phyloP scores from a whole-genome alignment of 805 yeast species.

The Cyberlindnera japonica region DNA sequence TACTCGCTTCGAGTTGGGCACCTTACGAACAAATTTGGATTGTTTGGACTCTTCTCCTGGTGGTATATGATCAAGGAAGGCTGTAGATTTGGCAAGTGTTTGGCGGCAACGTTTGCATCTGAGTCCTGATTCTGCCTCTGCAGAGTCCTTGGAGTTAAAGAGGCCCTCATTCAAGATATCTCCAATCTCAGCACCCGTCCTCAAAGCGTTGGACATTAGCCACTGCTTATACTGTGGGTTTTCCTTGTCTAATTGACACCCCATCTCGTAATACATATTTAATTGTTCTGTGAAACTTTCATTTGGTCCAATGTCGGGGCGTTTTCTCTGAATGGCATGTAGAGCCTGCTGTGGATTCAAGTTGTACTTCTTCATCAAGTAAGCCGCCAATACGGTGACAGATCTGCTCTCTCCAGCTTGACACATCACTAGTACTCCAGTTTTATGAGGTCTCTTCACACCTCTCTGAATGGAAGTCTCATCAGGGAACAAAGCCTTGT shows the following conservation, averaged over 20 bases:
- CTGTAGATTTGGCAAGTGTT: slow-evolving; percentile 56
- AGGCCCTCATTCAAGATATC: too few relatives aligned
- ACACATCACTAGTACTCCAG: slow-evolving; percentile 62
- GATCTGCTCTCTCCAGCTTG: slow-evolving; percentile 94
- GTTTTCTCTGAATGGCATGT: slow-evolving; percentile 68
- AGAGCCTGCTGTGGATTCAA: slow-evolving; percentile 59
- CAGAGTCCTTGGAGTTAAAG: slow-evolving; percentile 29
- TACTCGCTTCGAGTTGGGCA: slow-evolving; percentile 57
- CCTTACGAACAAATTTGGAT: slow-evolving; percentile 60
- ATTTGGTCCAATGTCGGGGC: slow-evolving; percentile 65
- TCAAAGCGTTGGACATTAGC: slow-evolving; percentile 34
- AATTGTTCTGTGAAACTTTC: slow-evolving; percentile 72
- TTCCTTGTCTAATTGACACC: slow-evolving; percentile 31
- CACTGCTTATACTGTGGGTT: slow-evolving; percentile 41
- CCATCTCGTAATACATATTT: slow-evolving; percentile 50
- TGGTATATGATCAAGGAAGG: slow-evolving; percentile 61
- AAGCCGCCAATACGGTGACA: slow-evolving; percentile 81
- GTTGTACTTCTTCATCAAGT: slow-evolving; percentile 74
- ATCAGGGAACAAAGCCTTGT: slow-evolving; percentile 51
- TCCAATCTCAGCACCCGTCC: slow-evolving; percentile 44
- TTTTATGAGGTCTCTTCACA: slow-evolving; percentile 34
- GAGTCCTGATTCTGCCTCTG: slow-evolving; percentile 33
- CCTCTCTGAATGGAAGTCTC: slow-evolving; percentile 28
- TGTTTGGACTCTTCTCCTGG: slow-evolving; percentile 66
- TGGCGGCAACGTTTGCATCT: slow-evolving; percentile 85